A percentile compares a stretch with the other conserved stretches of the same genome.
phyloP scores from a whole-genome alignment of 2,329 filamentous ascomycete genomes.

The Colletotrichum orbiculare region DNA sequence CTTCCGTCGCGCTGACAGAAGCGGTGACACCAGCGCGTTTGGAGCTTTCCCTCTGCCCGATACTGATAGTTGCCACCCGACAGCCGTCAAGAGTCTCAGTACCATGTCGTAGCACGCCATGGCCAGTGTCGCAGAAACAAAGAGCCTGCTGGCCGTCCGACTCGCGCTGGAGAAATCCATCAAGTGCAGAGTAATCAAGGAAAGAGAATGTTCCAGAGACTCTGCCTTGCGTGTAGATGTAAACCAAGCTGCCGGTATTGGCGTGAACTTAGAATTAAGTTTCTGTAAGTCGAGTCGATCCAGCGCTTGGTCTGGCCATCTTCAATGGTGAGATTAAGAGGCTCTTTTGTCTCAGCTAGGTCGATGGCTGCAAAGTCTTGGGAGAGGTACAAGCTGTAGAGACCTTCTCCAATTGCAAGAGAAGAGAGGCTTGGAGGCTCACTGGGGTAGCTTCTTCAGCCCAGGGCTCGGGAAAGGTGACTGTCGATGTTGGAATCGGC shows the following conservation, averaged over 20 bases:
- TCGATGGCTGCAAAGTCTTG: constrained; percentile 36
- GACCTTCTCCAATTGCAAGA: constrained; percentile 19
- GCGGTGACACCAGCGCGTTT: background rate
- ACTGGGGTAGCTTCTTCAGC: constrained; percentile 10
- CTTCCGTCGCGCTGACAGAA: background rate
- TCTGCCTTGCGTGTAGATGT: constrained; percentile 28
- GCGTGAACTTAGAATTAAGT: constrained; percentile 24
- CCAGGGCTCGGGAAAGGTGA: constrained; percentile 19
- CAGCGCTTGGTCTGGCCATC: background rate
- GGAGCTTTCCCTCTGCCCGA: background rate
- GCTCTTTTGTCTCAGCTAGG: constrained; percentile 13
- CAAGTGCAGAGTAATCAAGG: constrained; percentile 22
- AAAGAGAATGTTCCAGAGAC: constrained; percentile 30
- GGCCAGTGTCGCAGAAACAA: constrained; percentile 32
- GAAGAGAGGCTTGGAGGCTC: constrained; percentile 25
- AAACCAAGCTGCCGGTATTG: constrained; percentile 38
- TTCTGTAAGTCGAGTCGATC: constrained; percentile 6
- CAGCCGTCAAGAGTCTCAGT: constrained; percentile 12
- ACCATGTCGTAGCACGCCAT: constrained; percentile 14
- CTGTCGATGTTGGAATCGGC: constrained; percentile 8
- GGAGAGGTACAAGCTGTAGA: constrained; percentile 34
- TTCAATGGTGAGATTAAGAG: constrained; percentile 6
- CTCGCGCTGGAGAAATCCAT: constrained; percentile 12
- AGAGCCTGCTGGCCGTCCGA: constrained; percentile 19
- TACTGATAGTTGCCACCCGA: constrained; percentile 1